Conservation (phyloP, 2,329 filamentous ascomycete genomes). For the Aspergillus sp. region DNA sequence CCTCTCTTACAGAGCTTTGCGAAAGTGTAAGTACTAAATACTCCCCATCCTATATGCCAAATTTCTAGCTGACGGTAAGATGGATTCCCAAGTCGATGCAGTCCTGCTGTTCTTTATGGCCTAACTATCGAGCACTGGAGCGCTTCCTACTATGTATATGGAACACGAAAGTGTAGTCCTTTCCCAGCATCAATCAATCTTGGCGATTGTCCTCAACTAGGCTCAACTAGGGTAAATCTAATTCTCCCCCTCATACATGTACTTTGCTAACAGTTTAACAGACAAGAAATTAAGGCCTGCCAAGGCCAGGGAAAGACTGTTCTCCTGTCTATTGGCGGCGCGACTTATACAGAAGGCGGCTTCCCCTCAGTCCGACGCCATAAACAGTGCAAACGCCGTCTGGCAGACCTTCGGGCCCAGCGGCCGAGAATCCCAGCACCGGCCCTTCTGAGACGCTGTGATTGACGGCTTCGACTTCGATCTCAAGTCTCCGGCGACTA, state of each 20-base stretch:
- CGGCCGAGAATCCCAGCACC: conserved; percentile 14
- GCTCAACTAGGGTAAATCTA: conserved; percentile 55
- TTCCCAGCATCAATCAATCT: conserved; percentile 49
- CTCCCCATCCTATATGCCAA: conserved; percentile 49
- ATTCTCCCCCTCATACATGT: conserved; percentile 3
- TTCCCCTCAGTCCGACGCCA: conserved; percentile 51
- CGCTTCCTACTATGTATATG: conserved; percentile 55
- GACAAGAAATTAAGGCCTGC: conserved; percentile 49
- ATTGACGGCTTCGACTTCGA: conserved; percentile 74
- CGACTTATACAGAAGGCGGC: conserved; percentile 62
- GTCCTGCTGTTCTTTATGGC: conserved; percentile 5
- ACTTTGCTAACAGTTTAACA: conserved; percentile 15
- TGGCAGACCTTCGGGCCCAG: conserved; percentile 63
- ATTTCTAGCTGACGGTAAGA: conserved; percentile 45
- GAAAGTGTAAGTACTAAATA: neutral
- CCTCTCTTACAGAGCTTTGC: conserved; percentile 36
- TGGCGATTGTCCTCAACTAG: conserved; percentile 58
- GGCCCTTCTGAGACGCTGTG: conserved; percentile 60
- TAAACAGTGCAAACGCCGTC: conserved; percentile 53
- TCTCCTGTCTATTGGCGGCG: conserved; percentile 65
- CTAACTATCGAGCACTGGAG: conserved; percentile 33
- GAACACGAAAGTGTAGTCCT: conserved; percentile 54
- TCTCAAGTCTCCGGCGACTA: conserved; percentile 55
- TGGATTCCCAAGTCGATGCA: conserved; percentile 1
- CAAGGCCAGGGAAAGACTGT: conserved; percentile 64